Conservation (phyloP, 73 alveolate species). For the Stentor coeruleus region DNA sequence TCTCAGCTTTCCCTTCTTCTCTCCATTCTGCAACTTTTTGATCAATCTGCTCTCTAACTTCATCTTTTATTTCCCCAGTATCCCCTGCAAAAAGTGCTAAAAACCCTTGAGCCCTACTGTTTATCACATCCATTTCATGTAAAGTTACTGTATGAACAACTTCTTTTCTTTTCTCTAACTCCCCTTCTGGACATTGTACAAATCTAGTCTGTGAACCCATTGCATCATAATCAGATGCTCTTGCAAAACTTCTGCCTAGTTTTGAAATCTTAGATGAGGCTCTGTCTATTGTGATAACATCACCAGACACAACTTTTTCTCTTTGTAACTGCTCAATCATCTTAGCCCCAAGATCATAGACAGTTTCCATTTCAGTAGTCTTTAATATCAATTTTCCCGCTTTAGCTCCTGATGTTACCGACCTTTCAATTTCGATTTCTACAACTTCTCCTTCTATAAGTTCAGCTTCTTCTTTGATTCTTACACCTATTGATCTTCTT, state of each 20-base stretch:
- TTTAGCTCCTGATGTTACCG: constrained; percentile 81
- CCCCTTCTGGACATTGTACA: constrained; percentile 99
- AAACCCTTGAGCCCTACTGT: constrained; percentile 99
- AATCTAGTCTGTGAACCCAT: constrained; percentile 99
- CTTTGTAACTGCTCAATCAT: constrained; percentile 96
- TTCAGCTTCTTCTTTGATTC: constrained; percentile 98
- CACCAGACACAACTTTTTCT: constrained; percentile 99
- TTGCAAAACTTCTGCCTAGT: constrained; percentile 99
- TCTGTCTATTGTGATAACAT: constrained; percentile 99
- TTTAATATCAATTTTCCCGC: constrained; percentile 94
- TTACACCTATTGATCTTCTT: constrained; percentile 98
- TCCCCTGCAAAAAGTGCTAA: constrained; percentile 95
- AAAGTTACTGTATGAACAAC: constrained; percentile 98
- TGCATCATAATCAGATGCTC: constrained; percentile 98
- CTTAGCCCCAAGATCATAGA: constrained; percentile 96
- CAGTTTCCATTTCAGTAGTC: constrained; percentile 92
- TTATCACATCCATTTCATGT: constrained; percentile 99
- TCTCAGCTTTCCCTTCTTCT: constrained; percentile 98
- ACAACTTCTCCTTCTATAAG: constrained; percentile 99
- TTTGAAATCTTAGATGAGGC: constrained; percentile 97
- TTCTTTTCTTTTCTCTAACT: constrained; percentile 99
- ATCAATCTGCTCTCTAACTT: constrained; percentile 95
- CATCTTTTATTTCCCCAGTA: constrained; percentile 97
- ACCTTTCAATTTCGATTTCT: constrained; percentile 72
- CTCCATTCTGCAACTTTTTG: constrained; percentile 97